A percentile compares a stretch with the other conserved stretches of the same genome.
phyloP scores from a whole-genome alignment of 2,329 filamentous ascomycete species.

The Verticillium nubilum region DNA sequence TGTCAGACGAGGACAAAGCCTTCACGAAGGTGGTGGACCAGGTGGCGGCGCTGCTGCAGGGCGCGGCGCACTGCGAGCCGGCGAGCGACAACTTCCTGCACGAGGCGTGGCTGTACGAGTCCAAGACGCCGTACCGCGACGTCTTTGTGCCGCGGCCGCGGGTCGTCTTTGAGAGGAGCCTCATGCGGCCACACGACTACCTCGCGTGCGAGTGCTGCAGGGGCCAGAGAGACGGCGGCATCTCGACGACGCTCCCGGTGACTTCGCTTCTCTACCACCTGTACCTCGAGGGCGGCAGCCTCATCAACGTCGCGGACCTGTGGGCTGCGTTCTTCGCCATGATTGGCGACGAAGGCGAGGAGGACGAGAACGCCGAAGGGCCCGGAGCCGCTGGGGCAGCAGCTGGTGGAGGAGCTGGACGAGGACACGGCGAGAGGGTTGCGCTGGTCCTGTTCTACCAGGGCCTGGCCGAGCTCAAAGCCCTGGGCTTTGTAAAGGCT shows the following conservation, averaged over 20 bases:
- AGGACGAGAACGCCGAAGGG: constrained; percentile 22
- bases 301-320: constrained; percentile 75
- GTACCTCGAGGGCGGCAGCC: constrained; percentile 68
- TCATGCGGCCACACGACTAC: constrained; percentile 71
- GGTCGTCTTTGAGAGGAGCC: constrained; percentile 63
- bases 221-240: constrained; percentile 26
- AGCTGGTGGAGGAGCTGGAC: constrained; percentile 19
- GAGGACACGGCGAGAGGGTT: constrained; percentile 47
- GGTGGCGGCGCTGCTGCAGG: constrained; percentile 44
- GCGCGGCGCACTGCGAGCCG: constrained; percentile 25
- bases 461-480: constrained; percentile 76
- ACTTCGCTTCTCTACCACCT: constrained; percentile 73
- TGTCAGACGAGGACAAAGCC: constrained; percentile 65
- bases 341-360: constrained; percentile 38
- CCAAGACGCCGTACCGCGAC: constrained; percentile 61
- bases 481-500: constrained; percentile 80
- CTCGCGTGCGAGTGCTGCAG: constrained; percentile 67
- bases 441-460: constrained; percentile 77
- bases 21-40: constrained; percentile 62
- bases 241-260: constrained; percentile 59
- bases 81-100: constrained; percentile 52
- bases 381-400: constrained; percentile 24
- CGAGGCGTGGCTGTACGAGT: constrained; percentile 73
- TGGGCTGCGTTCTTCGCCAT: constrained; percentile 72
- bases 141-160: constrained; percentile 73